phyloP scores from a whole-genome alignment of 2,329 filamentous ascomycete species.

The Cytospora mali region DNA sequence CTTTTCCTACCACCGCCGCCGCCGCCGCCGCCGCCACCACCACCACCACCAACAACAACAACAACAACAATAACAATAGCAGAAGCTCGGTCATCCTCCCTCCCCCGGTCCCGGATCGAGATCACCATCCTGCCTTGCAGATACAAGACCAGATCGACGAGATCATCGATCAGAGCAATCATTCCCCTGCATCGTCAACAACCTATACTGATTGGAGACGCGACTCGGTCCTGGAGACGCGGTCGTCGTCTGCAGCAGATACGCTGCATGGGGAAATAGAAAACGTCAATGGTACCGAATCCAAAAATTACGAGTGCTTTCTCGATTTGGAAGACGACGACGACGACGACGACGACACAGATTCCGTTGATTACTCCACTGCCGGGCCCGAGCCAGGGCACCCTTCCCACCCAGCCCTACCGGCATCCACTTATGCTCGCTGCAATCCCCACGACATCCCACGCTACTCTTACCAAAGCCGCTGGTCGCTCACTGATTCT shows the following conservation, averaged over 20 bases:
- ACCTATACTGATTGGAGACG: conserved; percentile 51
- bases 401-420: conserved; percentile 12
- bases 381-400: conserved; percentile 9
- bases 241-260: conserved; percentile 45
- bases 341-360: too few species aligned
- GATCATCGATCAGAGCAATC: conserved; percentile 30
- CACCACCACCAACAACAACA: conserved; percentile 21
- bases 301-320: background rate
- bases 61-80: conserved; percentile 23
- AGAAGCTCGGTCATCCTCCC: conserved; percentile 38
- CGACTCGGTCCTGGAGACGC: conserved; percentile 56
- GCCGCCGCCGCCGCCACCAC: conserved; percentile 30
- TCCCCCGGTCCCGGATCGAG: conserved; percentile 46
- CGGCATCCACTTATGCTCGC: conserved; percentile 19
- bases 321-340: conserved; percentile 13
- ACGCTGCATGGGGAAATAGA: conserved; percentile 31
- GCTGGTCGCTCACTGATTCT: conserved; percentile 27
- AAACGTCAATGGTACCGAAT: conserved; percentile 25
- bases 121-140: conserved; percentile 32
- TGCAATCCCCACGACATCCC: conserved; percentile 16
- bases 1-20: conserved; percentile 33
- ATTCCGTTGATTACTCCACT: conserved; percentile 18
- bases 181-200: conserved; percentile 29
- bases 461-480: conserved; percentile 25
- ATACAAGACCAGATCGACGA: conserved; percentile 5